Percentiles rank a stretch among this genome's conserved stretches.
Evolutionary conservation across 768 basidiomycete genomes (phyloP).

Genomic region (Antrodiella citrinella): DNA sequence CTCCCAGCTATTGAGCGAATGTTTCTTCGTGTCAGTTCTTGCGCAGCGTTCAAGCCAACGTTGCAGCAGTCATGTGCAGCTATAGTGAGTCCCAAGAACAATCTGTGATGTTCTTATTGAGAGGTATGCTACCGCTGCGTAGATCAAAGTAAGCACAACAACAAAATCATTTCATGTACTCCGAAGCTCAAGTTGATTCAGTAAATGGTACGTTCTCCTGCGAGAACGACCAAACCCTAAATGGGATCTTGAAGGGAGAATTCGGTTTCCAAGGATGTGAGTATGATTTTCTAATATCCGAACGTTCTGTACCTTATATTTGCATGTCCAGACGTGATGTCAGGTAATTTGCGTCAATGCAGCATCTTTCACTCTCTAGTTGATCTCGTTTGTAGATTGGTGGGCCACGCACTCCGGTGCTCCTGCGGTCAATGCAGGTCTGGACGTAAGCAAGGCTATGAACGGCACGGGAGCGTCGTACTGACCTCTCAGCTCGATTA

Average conservation of each 20-base stretch:
- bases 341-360: constrained; percentile 17
- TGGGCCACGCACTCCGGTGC: constrained; percentile 51
- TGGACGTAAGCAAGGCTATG: constrained; percentile 38
- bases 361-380: constrained; percentile 17
- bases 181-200: too few species aligned
- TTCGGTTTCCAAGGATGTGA: constrained; percentile 34
- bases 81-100: constrained; percentile 63
- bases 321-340: constrained; percentile 23
- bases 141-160: constrained; percentile 11
- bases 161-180: too few species aligned
- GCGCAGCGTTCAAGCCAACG: constrained; percentile 65
- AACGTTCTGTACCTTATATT: constrained; percentile 23
- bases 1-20: too few species aligned
- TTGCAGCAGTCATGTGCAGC: constrained; percentile 65
- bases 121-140: too few species aligned
- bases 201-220: constrained; percentile 67
- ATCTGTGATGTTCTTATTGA: too few species aligned
- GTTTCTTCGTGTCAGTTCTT: too few species aligned
- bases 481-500: too few species aligned
- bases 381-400: constrained; percentile 64
- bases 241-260: constrained; percentile 36
- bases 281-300: background rate
- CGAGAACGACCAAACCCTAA: constrained; percentile 61
- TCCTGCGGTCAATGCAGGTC: constrained; percentile 48
- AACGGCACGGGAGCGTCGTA: too few species aligned